Conservation (phyloP, 2,329 filamentous ascomycete species). For the Penicillium sp. region DNA sequence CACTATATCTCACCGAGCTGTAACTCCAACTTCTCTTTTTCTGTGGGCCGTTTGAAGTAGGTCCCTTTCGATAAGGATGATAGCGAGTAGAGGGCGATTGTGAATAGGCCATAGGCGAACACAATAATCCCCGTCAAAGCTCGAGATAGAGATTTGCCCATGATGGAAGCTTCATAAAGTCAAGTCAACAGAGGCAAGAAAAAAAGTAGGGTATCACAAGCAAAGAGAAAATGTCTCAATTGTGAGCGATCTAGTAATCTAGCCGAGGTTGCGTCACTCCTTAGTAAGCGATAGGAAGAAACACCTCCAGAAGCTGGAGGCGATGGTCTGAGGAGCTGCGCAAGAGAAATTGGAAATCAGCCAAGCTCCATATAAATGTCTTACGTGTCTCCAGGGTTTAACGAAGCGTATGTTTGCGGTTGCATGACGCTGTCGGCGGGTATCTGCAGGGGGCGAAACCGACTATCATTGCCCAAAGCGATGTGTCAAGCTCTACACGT, state of each 20-base stretch:
- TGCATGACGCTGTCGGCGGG: neutral
- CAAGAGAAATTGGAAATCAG: no score
- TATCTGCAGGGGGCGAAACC: neutral
- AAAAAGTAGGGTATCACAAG: neutral
- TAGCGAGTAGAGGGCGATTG: conserved; percentile 33
- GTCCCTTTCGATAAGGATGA: conserved; percentile 34
- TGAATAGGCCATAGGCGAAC: conserved; percentile 40
- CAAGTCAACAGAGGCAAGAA: neutral
- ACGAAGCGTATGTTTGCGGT: no score
- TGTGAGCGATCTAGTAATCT: neutral
- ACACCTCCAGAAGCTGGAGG: neutral
- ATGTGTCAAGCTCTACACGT: neutral
- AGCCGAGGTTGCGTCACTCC: neutral
- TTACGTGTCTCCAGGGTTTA: neutral
- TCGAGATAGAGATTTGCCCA: conserved; percentile 24
- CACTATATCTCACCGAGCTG: conserved; percentile 39
- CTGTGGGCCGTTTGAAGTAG: conserved; percentile 40
- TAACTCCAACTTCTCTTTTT: conserved; percentile 43
- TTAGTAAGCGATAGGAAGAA: conserved; percentile 2
- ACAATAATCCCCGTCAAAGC: conserved; percentile 19
- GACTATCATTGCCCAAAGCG: neutral
- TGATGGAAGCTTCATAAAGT: conserved; percentile 8
- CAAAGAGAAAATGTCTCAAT: neutral
- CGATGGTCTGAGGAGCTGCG: no score
- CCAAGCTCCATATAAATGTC: neutral